Evolutionary conservation across 352 stramenopile species (phyloP), one percentile per base, ranked within the genome.

Genomic region (Thalassiosira pacifica): DNA sequence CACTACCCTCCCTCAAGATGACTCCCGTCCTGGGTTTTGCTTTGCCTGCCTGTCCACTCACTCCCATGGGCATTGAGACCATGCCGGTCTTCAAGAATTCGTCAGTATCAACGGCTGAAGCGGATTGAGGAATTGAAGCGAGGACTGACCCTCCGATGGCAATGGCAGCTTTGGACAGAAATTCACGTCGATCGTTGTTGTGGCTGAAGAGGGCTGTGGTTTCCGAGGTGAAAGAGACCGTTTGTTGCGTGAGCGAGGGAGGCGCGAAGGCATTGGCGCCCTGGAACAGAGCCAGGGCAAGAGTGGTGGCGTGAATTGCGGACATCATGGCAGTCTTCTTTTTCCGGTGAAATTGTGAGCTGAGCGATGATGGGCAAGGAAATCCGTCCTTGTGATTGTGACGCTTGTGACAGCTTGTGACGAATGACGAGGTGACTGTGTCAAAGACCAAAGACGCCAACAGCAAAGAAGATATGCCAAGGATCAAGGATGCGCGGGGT

Each of bases 1-100:
- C 88, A 18, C 40, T 90, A 8, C 88, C 88, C 53, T 93, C 88
- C 11, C 86, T 75, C 37, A 93, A 73, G 5, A 91, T 40, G 11
- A 93, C 76, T 13, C 85, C 85, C 0, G 85, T 93, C 61, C 76
- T 34, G 26, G 88, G 88, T 53, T 82, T 83, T 13, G 45, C 66
- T 64, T 93, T 93, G 66, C 88, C 88, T 42, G 74, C 82, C 64
- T 92, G 84, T 37, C 84, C 78, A 53, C 59, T 57, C 52, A 93
- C 88, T 24, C 85, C 86, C 88, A 93, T 91, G 9, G 79, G 83
- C 66, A 81, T 79, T 0, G 79, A 52, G 4, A 89, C 88, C 55
- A 76, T 76, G 31, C 88, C 88, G 1, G 79, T 76, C 65, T 71
- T 73, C 5, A 93, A 66, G 75, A 89, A 93, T 22, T 79, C 67